Evolutionary conservation across 495 filamentous ascomycete species (phyloP).

Genomic region (Hypoxylon lenormandii): DNA sequence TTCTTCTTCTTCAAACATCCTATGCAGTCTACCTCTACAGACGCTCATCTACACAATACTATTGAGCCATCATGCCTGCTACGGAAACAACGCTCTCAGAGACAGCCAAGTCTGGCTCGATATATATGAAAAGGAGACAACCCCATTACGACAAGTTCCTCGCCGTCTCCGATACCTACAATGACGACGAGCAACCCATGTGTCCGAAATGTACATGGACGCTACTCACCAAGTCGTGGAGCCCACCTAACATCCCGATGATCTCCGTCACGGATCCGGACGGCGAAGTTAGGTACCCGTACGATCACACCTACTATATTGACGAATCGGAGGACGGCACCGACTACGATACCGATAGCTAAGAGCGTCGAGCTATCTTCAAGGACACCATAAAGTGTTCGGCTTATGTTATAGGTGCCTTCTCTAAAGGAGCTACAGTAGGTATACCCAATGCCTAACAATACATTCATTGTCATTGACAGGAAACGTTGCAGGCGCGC

Average conservation of each 20-base stretch:
- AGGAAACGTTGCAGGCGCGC: too few species aligned
- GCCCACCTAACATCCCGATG: constrained; percentile 5
- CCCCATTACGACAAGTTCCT: not conserved
- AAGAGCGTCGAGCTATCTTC: too few species aligned
- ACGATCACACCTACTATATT: constrained; percentile 21
- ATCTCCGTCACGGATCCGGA: constrained; percentile 19
- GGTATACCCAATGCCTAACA: too few species aligned
- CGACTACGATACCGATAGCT: constrained; percentile 3
- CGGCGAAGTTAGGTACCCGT: constrained; percentile 15
- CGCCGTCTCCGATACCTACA: not conserved
- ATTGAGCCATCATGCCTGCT: not conserved
- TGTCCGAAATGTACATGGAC: constrained; percentile 16
- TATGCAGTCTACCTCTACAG: too few species aligned
- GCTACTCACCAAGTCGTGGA: constrained; percentile 1
- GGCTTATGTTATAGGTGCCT: too few species aligned
- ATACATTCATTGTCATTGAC: too few species aligned
- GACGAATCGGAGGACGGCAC: not conserved
- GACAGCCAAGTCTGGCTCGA: not conserved
- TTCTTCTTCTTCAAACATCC: too few species aligned
- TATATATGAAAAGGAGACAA: not conserved
- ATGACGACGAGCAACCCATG: not conserved
- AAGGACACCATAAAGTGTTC: too few species aligned
- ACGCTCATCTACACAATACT: not conserved
- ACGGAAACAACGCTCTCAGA: not conserved
- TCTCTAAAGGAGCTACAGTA: too few species aligned